A percentile compares a stretch with the other conserved stretches of the same genome.
These are phyloP conservation scores for Globisporangium perplexum DNA, from an alignment of 352 stramenopile species.

Conservation along the genomic window DNA sequence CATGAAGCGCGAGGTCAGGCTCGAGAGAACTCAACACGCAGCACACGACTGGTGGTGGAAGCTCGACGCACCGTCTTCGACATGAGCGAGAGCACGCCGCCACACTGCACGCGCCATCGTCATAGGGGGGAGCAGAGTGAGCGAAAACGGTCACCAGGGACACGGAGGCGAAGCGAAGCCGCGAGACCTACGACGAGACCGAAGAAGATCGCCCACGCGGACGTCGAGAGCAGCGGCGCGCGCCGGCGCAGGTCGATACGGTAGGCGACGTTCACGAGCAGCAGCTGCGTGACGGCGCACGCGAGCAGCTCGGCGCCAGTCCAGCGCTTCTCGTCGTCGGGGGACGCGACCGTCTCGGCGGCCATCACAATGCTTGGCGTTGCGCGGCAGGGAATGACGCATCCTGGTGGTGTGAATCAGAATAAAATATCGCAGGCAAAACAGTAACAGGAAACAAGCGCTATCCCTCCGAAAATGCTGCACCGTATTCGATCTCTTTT, in stretches of 20 bases:
- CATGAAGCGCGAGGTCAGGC: no score
- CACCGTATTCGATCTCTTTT: no score
- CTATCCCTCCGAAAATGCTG: no score
- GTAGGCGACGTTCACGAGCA: slow-evolving; percentile 54
- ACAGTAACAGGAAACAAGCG: no score
- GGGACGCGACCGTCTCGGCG: not conserved
- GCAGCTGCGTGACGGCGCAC: slow-evolving; percentile 38
- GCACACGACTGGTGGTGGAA: not conserved
- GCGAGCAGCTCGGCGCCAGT: slow-evolving; percentile 40
- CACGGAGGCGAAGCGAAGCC: no score
- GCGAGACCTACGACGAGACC: slow-evolving; percentile 28
- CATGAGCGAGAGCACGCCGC: slow-evolving; percentile 20
- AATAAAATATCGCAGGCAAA: no score
- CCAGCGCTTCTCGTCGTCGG: slow-evolving; percentile 25
- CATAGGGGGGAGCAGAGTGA: not conserved
- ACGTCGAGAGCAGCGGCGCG: slow-evolving; percentile 35
- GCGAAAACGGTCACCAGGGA: no score
- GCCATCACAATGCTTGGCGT: no score
- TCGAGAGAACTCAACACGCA: no score
- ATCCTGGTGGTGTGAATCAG: no score
- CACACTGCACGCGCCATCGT: slow-evolving; percentile 13
- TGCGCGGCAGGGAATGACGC: no score
- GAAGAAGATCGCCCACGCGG: slow-evolving; percentile 48
- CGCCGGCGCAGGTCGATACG: slow-evolving; percentile 34
- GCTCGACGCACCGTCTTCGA: slow-evolving; percentile 12